Evolutionary conservation across 2,329 filamentous ascomycete species (phyloP).

Genomic region (Whalleya microplaca): DNA sequence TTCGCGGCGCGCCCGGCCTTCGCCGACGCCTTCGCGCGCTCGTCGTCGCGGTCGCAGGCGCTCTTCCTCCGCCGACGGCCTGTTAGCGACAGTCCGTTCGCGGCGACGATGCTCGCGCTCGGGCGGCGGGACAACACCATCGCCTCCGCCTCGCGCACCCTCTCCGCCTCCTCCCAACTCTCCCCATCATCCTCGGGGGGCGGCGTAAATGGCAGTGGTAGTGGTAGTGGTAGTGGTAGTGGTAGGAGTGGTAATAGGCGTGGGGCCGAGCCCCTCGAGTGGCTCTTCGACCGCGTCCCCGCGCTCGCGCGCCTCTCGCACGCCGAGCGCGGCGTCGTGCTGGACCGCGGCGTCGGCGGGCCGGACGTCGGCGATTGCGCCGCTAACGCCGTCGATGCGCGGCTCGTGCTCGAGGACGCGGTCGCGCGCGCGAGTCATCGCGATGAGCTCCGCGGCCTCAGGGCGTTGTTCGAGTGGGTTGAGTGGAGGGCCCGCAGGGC

Average conservation of each 20-base stretch:
- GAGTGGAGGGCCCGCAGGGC: constrained; percentile 44
- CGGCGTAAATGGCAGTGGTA: no score
- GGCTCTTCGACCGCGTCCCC: constrained; percentile 68
- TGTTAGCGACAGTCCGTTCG: constrained; percentile 70
- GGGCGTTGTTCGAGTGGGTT: constrained; percentile 60
- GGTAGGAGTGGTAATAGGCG: no score
- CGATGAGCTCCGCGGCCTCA: constrained; percentile 51
- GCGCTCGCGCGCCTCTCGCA: constrained; percentile 59
- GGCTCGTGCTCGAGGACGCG: constrained; percentile 66
- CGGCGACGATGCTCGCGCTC: constrained; percentile 73
- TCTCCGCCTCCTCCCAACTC: constrained; percentile 38
- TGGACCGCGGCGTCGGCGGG: constrained; percentile 55
- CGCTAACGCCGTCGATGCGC: constrained; percentile 65
- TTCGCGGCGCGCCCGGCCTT: constrained; percentile 68
- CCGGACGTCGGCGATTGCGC: constrained; percentile 49
- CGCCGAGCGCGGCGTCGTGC: constrained; percentile 67
- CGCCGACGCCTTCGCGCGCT: constrained; percentile 64
- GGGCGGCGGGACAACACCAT: constrained; percentile 46
- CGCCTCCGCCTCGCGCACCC: neutral
- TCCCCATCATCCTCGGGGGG: no score
- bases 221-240: no score
- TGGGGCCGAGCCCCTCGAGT: constrained; percentile 62
- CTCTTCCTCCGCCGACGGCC: constrained; percentile 75
- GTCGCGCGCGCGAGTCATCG: constrained; percentile 33
- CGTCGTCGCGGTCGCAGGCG: constrained; percentile 71